Evolutionary conservation across 306 rosid genomes (phyloP), one percentile per base, ranked within the genome.

Genomic region (Pterocarpus macrocarpus): DNA sequence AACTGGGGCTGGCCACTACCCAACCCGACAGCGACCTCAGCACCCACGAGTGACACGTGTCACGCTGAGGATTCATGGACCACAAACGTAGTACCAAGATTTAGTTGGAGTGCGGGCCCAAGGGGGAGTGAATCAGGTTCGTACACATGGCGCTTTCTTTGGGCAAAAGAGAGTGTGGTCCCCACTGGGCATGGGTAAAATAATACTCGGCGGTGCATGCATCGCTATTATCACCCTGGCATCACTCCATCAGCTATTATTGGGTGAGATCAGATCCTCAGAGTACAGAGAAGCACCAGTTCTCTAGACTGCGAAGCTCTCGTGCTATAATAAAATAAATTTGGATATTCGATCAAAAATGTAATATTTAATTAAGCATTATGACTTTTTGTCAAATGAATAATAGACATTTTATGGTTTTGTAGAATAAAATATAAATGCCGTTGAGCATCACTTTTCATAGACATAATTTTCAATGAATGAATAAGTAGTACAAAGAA

Each of bases 11-110:
- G 66, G 36, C 73, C 62, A 83, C 77, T 79, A 83, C 85, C 82
- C 76, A 71, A 56, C 52, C 61, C 34, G 87, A 87, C 7, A 83
- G 71, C 71, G 83, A 83, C 90, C 4, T 81, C 32, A 44, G 84
- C 85, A 77, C 82, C 79, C 81, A 73, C 16, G 39, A 16, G 1
- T 4, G 71, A 83, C 84, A 87, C 87, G 87, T 77, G 90, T 64
- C 77, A 10, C 0, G 0, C 41, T 7, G 62, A 77, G 64, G 16
- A 50, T 83, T 83, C 78, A 72, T 87, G 90, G 90, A 87, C 90
- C 90, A 87, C 87, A 11, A 57, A 59, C 69, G 30, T 50, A 10
- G 80, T 69, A 74, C 77, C 59, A 47, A 67, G 53, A 74, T 80
- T 64, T 62, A 1, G 28, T 22, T 22, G 78, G 70, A 71, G 9